These are phyloP conservation scores for Eucommia ulmoides DNA, from an alignment of 257 asterid species.

Conservation along the genomic window DNA sequence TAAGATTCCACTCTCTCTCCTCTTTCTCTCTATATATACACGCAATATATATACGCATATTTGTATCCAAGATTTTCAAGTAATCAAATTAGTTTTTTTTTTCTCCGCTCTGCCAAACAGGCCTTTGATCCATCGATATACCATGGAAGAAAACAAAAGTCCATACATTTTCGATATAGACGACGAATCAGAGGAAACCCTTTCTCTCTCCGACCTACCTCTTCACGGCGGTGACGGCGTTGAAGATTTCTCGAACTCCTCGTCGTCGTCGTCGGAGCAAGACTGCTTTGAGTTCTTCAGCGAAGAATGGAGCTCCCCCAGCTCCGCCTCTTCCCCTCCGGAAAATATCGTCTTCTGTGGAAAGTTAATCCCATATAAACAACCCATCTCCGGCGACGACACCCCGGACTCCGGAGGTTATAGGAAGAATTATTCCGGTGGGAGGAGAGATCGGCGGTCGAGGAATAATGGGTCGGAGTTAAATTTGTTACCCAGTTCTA, in stretches of 20 bases:
- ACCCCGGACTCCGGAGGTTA: not conserved
- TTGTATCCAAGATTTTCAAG: too few species aligned
- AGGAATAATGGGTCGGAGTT: not conserved
- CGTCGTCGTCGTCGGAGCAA: not conserved
- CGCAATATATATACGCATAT: too few species aligned
- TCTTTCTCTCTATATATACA: too few species aligned
- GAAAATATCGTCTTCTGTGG: not conserved
- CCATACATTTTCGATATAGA: not conserved
- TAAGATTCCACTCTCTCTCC: too few species aligned
- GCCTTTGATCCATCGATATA: not conserved
- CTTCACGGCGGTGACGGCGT: not conserved
- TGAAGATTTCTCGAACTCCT: not conserved
- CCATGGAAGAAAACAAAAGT: too few species aligned
- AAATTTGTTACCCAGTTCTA: not conserved
- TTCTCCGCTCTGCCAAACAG: too few species aligned
- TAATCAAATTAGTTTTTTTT: too few species aligned
- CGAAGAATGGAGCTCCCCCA: not conserved
- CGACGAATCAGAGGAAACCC: not conserved
- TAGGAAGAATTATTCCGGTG: not conserved
- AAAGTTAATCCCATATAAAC: not conserved
- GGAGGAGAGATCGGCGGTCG: not conserved
- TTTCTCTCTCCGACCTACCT: not conserved
- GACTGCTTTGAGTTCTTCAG: conserved; percentile 1
- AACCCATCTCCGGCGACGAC: not conserved
- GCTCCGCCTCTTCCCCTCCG: not conserved